Base-by-base conservation (phyloP, 108 stramenopile genomes). In the Skeletonema menzelii region DNA sequence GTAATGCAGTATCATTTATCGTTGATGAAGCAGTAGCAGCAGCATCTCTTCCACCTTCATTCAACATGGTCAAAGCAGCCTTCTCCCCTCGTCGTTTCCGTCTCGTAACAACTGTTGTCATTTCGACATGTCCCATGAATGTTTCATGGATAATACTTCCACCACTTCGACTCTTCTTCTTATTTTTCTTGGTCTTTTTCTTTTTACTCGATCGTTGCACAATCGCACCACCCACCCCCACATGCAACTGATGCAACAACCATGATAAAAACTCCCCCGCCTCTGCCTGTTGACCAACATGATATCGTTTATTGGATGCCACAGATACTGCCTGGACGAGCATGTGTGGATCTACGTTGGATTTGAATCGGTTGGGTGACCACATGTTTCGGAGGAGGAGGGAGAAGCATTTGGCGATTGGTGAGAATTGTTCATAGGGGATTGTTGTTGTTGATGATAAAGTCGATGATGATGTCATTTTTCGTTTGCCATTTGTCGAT, bases 231-330 rank as follows among this genome's bases (percentile, higher is more conserved):
- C 90, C 87, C 34, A 96, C 68, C 11, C 94, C 96, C 27, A 91
- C 22, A 82, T 99, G 98, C 31, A 99, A 78, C 60, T 88, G 84
- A 73, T 98, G 90, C 65, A 99, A 72, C 8, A 99, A 82, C 99
- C 99, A 99, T 3, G 95, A 80, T 82, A 98, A 65, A 44, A 98
- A 96, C 62, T 99, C 97, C 17, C 92, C 94, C 22, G 93, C 95
- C 49, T 99, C 98, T 4, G 89, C 86, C 73, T 91, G 95, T 35
- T 74, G 56, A 2, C 97, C 97, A 20, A 97, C 90, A 30, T 70
- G 70, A 84, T 96, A 99, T n/a, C 82, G 71, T 61, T 95, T 94
- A 30, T 97, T 90, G 27, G 93, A 95, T 14, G 94, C 92, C 20
- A 83, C 74, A 8, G 85, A 80, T 28, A 99, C 86, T 10, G 90